These are phyloP conservation scores for Phtheirospermum japonicum DNA, from an alignment of 257 asterid genomes.

Conservation along the genomic window DNA sequence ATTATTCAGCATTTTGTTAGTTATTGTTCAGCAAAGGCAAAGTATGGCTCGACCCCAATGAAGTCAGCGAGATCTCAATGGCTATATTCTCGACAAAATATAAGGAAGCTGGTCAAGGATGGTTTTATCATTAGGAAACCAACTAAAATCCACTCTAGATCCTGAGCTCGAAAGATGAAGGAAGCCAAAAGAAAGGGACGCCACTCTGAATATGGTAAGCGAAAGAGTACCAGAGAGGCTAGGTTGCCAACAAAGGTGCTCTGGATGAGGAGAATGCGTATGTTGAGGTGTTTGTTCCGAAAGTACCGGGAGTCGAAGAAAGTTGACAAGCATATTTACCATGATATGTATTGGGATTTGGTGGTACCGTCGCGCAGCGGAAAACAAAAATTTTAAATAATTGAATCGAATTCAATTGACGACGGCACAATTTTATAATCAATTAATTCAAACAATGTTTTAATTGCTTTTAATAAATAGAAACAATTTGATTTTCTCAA, in stretches of 20 bases:
- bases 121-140: slow-evolving; percentile 56
- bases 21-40: too few relatives aligned
- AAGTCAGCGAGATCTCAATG: background rate
- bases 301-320: slow-evolving; percentile 60
- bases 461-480: too few relatives aligned
- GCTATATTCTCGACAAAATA: slow-evolving; percentile 34
- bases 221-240: too few relatives aligned
- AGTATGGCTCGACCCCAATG: slow-evolving; percentile 2
- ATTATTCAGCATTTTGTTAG: too few relatives aligned
- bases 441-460: too few relatives aligned
- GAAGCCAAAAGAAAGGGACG: slow-evolving; percentile 62
- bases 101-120: slow-evolving; percentile 55
- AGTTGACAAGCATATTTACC: slow-evolving; percentile 65
- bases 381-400: too few relatives aligned
- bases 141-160: slow-evolving; percentile 52
- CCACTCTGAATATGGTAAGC: slow-evolving; percentile 59
- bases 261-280: too few relatives aligned
- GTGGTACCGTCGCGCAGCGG: too few relatives aligned
- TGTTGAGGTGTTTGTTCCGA: slow-evolving; percentile 62
- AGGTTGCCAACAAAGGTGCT: too few relatives aligned
- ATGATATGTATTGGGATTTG: slow-evolving; percentile 73
- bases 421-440: too few relatives aligned
- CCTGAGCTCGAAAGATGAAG: slow-evolving; percentile 60
- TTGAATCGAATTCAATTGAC: too few relatives aligned
- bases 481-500: too few relatives aligned